Evolutionary conservation across 2,329 filamentous ascomycete species (phyloP).

Genomic region (Apiospora kogelbergensis): DNA sequence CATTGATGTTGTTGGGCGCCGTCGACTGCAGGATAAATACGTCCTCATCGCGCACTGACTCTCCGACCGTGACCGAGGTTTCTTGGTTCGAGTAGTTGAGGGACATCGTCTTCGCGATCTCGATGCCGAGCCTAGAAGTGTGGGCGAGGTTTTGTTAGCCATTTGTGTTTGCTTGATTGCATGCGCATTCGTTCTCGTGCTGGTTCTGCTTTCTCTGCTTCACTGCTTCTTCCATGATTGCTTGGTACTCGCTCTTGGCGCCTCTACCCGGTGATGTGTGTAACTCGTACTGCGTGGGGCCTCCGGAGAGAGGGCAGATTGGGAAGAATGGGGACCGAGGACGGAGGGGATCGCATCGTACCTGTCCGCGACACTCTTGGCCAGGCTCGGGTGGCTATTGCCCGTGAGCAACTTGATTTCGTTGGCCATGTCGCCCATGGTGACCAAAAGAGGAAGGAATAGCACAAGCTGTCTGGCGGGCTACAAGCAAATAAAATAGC

Average conservation of each 20-base stretch:
- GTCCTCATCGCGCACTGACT: conserved; percentile 96
- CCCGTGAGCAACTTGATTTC: conserved; percentile 42
- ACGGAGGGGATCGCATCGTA: conserved; percentile 16
- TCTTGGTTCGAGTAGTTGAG: conserved; percentile 87
- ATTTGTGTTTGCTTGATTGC: not conserved
- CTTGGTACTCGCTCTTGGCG: not conserved
- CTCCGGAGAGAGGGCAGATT: not conserved
- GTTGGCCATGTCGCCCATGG: conserved; percentile 34
- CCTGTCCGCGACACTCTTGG: conserved; percentile 38
- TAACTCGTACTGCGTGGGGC: not conserved
- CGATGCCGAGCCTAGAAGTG: conserved; percentile 65
- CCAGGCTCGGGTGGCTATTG: conserved; percentile 39
- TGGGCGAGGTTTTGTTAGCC: conserved; percentile 13
- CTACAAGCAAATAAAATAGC: not conserved
- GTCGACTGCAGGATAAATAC: conserved; percentile 98
- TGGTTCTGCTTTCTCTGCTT: not conserved
- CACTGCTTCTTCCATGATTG: not conserved
- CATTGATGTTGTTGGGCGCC: conserved; percentile 93
- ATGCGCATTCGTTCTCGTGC: not conserved
- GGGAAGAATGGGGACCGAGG: not conserved
- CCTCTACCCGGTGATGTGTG: not conserved
- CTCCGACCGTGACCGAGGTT: conserved; percentile 89
- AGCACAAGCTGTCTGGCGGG: not conserved
- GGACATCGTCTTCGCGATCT: conserved; percentile 76
- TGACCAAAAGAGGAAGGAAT: conserved; percentile 14